phyloP scores from a whole-genome alignment of 2,329 filamentous ascomycete genomes.

The Hortaea sp. region DNA sequence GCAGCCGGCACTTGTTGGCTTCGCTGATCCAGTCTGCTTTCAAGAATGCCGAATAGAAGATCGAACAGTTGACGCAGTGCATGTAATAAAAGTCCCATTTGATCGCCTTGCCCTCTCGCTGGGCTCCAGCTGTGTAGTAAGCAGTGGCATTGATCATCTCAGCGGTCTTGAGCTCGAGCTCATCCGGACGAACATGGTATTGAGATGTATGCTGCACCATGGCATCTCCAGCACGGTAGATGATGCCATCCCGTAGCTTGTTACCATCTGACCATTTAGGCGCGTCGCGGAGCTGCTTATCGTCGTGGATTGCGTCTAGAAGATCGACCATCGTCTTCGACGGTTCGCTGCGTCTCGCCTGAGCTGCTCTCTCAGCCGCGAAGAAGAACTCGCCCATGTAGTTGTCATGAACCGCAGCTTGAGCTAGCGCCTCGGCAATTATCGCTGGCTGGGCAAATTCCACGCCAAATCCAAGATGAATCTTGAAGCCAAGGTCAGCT shows the following conservation, averaged over 20 bases:
- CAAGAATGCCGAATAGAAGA: constrained; percentile 60
- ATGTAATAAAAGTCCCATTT: constrained; percentile 80
- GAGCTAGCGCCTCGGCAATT: constrained; percentile 68
- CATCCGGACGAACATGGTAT: constrained; percentile 39
- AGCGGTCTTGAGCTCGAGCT: constrained; percentile 47
- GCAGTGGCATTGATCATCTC: constrained; percentile 62
- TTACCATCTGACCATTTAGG: constrained; percentile 46
- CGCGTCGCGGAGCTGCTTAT: constrained; percentile 48
- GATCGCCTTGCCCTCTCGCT: constrained; percentile 52
- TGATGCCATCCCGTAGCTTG: constrained; percentile 59
- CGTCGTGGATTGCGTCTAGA: constrained; percentile 46
- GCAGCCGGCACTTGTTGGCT: constrained; percentile 54
- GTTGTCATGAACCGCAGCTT: constrained; percentile 59
- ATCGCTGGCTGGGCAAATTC: constrained; percentile 76
- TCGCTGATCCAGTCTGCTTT: constrained; percentile 50
- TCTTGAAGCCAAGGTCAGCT: constrained; percentile 59
- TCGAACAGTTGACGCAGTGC: constrained; percentile 66
- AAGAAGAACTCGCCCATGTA: constrained; percentile 48
- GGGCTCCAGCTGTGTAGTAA: constrained; percentile 51
- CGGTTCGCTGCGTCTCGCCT: constrained; percentile 14
- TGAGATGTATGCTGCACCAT: constrained; percentile 52
- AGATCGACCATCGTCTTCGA: constrained; percentile 46
- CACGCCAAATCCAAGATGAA: constrained; percentile 72
- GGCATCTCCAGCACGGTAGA: constrained; percentile 52
- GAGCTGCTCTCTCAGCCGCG: constrained; percentile 40